Evolutionary conservation across 306 rosid genomes (phyloP), one percentile per base, ranked within the genome.

Genomic region (Prosopis cineraria): DNA sequence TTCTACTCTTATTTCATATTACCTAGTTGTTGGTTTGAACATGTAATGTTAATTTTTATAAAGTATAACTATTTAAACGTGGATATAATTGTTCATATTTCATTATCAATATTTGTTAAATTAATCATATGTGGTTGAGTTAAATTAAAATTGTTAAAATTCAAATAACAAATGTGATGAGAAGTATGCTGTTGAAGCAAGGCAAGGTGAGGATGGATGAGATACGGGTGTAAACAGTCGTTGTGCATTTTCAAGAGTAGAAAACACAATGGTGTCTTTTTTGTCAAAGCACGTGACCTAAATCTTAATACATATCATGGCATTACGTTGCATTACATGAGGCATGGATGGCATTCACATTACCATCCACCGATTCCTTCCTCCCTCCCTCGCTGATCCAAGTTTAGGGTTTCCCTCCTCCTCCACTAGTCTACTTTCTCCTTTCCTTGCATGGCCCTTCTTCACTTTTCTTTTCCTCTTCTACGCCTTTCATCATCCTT

Each of bases 341-440:
- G 24, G 73, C 1, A 52, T 52, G 27, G 27, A 52, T 3, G 30
- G 29, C 20, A 68, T 22, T 22, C 41, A 0, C 44, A 34, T 33
- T 4, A 9, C 0, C 60, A 70, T 13, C 7, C 9, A 34, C 6
- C 29, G 29, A 0, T 3, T 2, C 22, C 2, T 31, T 1, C 34
- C 2, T 31, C 34, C 34, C n/a, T n/a, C n/a, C n/a, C n/a, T n/a
- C n/a, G n/a, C 55, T 8, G 19, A 19, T 1, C 24, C 72, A n/a
- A 37, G 60, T 19, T 72, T 77, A 80, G 87, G 85, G 82, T 77
- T 84, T 80, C 77, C 72, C 60, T 2, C 0, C 58, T 25, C 70
- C 22, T 80, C 55, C n/a, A n/a, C n/a, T n/a, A n/a, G n/a, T n/a
- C n/a, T n/a, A n/a, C n/a, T n/a, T n/a, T n/a, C 55, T 20, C 9